phyloP scores from a whole-genome alignment of 139 green algal species.

The Chlorella sp. region DNA sequence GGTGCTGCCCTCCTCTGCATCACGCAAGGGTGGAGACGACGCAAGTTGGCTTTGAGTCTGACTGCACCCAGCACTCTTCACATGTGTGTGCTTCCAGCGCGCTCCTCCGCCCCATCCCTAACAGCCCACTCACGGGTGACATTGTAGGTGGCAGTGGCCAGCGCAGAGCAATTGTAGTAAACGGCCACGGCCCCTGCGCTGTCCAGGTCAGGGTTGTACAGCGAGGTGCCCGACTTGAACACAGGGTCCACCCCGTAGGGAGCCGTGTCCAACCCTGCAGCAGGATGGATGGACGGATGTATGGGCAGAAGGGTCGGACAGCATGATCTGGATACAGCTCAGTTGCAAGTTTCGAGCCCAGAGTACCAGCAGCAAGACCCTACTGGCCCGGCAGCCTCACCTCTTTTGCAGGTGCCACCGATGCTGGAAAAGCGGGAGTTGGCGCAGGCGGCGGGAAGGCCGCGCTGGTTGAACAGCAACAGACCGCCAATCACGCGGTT shows the following conservation, averaged over 20 bases:
- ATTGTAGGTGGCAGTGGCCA: conserved; percentile 61
- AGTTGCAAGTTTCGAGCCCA: too few relatives aligned
- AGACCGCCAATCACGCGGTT: not conserved
- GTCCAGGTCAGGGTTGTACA: conserved; percentile 79
- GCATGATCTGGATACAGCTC: too few relatives aligned
- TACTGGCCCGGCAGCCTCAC: not conserved
- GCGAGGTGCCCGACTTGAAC: conserved; percentile 76
- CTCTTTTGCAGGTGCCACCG: not conserved
- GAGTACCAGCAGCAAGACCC: too few relatives aligned
- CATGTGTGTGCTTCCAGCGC: too few relatives aligned
- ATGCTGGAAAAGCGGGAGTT: not conserved
- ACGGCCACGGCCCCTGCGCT: conserved; percentile 51
- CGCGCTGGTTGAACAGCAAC: not conserved
- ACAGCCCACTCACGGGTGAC: not conserved
- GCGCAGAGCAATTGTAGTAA: conserved; percentile 81
- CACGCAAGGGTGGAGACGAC: too few relatives aligned
- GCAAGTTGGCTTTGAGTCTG: too few relatives aligned
- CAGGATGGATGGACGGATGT: not conserved
- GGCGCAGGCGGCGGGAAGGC: not conserved
- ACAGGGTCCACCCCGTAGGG: conserved; percentile 82
- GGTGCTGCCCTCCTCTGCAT: too few relatives aligned
- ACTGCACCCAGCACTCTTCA: too few relatives aligned
- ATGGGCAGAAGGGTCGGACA: not conserved
- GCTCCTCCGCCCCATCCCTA: not conserved
- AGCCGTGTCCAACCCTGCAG: conserved; percentile 1